Evolutionary conservation across 176 grass and related monocot species (phyloP), one percentile per base, ranked within the genome.

Genomic region (Pontederia crassipes): DNA sequence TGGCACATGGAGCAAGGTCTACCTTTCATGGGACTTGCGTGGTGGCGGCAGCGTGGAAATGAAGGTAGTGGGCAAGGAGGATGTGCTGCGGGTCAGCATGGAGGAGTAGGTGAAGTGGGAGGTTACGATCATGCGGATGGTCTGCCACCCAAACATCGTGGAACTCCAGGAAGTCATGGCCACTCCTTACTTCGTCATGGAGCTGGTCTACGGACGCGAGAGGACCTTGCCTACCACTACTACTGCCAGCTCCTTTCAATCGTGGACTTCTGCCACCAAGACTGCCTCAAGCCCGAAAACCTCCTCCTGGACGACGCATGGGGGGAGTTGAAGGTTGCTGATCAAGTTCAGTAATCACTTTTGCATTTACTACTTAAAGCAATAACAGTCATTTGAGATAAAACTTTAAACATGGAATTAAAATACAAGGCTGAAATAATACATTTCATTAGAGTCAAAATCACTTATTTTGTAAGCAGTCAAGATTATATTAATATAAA

Each of bases 121-220:
- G 46, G 27, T 65, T 12, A 49, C 62, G 17, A n/a, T 65, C 46
- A 65, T 65, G 62, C 48, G 49, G 62, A 65, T 65, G 62, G 62
- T 11, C 46, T 49, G 62, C 46, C 20, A 24, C 20, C 20, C 20
- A 24, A 24, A 24, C 20, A 24, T 24, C 20, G 20, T 24, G 20
- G 20, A 49, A 47, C 45, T 65, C 16, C 10, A 65, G 46, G 62
- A 65, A 18, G 62, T 65, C 46, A 49, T 65, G 62, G 62, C 62
- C 46, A 49, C 62, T 8, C 62, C 17, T 7, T 49, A 91, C 87
- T 98, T 91, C 85, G 82, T 98, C 79, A 79, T 91, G 87, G 93
- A 28, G 93, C 87, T 4, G 93, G 92, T 79, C 84, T 98, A 47
- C 92, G 88, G 69, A 4, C 66, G n/a, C 51, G 52, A 10, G 66